Base-by-base conservation (phyloP, 495 filamentous ascomycete species). In the Immersiella caudata region DNA sequence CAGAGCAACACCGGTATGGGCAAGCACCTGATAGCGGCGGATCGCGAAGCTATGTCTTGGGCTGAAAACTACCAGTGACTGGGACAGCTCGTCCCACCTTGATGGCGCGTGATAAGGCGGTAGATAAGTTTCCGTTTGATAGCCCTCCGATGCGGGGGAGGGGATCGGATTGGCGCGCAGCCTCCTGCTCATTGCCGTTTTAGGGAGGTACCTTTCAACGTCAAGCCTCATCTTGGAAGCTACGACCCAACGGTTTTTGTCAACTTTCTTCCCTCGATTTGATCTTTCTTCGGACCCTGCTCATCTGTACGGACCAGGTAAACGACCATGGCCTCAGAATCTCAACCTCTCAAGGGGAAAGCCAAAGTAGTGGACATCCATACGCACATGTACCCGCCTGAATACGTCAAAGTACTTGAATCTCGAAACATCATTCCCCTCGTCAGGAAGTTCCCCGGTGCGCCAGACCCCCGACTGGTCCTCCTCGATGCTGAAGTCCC, bases 351-450 rank as follows among this genome's bases (percentile, higher is more conserved):
- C 66, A 46, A 49, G 57, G 36, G 24, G 22, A 46, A 46, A 46
- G 14, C 52, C 50, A 73, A 74, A 25, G 82, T 93, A 40, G 91
- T 97, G 54, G 94, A 97, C 78, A 86, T 97, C 73, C 94, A 97
- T 81, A 97, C 94, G 14, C 94, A 98, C 83, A 88, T 97, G 81
- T 97, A 97, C 77, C 91, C 93, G 0, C 91, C 91, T 0, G 84
- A 86, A 9, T 98, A 94, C 78, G 88, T 97, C 82, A 76, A 84
- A 62, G 87, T 97, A 73, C 88, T 98, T 26, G 87, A 89, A 72
- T 87, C 87, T 25, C 90, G 94, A 65, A 85, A 81, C 61, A 84
- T 81, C 36, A 90, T 96, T 63, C 94, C 94, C 20, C 91, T 96
- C 66, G 86, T 98, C 65, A 87, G 93, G 67, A 88, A 76, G 74